phyloP scores from a whole-genome alignment of 208 protist species.

The Leishmania gerbilli region DNA sequence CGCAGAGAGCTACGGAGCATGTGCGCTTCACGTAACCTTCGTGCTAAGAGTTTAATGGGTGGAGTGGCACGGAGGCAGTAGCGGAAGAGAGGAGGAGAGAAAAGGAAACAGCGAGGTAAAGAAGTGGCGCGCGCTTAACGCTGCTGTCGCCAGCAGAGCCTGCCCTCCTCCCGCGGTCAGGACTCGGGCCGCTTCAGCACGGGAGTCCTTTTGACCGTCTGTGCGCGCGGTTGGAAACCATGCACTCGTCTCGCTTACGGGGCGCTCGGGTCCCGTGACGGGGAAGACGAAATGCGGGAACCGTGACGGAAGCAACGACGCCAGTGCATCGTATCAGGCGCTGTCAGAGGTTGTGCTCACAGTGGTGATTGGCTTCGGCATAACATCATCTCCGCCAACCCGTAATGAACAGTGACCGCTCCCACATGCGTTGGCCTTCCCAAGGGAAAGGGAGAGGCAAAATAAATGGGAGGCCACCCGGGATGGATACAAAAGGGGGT shows the following conservation, averaged over 20 bases:
- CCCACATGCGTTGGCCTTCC: neutral
- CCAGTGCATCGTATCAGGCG: neutral
- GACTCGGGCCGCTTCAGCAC: too few species aligned
- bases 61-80: neutral
- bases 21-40: conserved; percentile 3
- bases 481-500: neutral
- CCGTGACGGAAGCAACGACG: neutral
- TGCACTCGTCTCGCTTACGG: neutral
- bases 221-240: too few species aligned
- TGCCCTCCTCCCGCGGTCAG: neutral
- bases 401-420: neutral
- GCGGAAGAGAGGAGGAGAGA: neutral
- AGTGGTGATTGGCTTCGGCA: neutral
- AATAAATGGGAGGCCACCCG: neutral
- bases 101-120: neutral
- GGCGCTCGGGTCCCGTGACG: neutral
- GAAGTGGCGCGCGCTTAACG: neutral
- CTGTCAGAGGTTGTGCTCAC: neutral
- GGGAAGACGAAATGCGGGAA: neutral
- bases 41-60: neutral
- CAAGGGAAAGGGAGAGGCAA: neutral
- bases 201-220: neutral
- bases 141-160: neutral
- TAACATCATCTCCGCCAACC: neutral
- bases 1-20: conserved; percentile 25